Conservation (phyloP, 208 protist genomes). For the Acanthamoeba castellanii region DNA sequence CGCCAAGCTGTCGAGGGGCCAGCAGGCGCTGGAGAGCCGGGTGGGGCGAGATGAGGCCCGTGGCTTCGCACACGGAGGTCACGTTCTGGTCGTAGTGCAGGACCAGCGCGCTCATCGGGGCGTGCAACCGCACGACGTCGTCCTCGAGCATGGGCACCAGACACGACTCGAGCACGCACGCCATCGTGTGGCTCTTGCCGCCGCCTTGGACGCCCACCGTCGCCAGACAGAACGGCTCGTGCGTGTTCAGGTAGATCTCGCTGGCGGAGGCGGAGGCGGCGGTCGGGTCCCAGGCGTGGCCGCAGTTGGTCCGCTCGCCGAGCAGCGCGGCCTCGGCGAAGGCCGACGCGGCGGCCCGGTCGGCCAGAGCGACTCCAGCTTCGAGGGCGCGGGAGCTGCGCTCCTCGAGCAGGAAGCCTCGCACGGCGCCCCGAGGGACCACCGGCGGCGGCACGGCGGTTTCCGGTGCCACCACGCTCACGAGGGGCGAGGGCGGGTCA, state of each 20-base stretch:
- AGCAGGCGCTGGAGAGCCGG: background rate
- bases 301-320: background rate
- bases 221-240: conserved; percentile 75
- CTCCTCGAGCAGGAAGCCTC: background rate
- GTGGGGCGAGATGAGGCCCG: conserved; percentile 45
- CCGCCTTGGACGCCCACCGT: conserved; percentile 72
- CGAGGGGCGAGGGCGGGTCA: too few species aligned
- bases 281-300: background rate
- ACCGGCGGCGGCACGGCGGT: too few species aligned
- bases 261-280: background rate
- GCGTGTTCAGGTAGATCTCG: conserved; percentile 70
- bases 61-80: conserved; percentile 67
- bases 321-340: conserved; percentile 19
- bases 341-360: background rate
- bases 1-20: background rate
- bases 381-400: background rate
- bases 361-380: background rate
- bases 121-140: conserved; percentile 29
- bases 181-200: conserved; percentile 73
- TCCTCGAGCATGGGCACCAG: conserved; percentile 41
- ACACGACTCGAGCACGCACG: conserved; percentile 70
- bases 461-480: too few species aligned
- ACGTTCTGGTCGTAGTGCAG: conserved; percentile 77
- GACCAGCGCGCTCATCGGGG: conserved; percentile 69
- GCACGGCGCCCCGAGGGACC: background rate